Percentiles rank a stretch among this genome's conserved stretches.
Evolutionary conservation across 163 green algal species (phyloP).

Genomic region (Chlorella variabilis): DNA sequence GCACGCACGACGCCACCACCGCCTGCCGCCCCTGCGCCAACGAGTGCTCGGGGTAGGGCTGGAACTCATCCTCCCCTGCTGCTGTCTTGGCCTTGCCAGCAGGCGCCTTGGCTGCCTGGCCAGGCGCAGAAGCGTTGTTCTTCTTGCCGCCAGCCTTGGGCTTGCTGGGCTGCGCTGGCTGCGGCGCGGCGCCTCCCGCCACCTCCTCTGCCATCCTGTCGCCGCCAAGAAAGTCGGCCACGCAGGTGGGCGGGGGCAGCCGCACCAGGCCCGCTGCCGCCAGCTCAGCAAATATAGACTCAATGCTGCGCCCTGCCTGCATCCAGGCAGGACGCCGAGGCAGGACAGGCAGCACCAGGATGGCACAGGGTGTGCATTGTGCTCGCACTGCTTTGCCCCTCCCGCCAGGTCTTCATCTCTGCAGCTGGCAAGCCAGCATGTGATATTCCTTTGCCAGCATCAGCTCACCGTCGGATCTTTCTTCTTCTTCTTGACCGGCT

Average conservation of each 20-base stretch:
- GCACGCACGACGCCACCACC: constrained; percentile 81
- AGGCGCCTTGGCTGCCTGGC: not conserved
- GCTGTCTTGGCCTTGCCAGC: not conserved
- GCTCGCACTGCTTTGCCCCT: too few species aligned
- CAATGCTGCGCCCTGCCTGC: constrained; percentile 82
- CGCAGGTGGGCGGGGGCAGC: constrained; percentile 47
- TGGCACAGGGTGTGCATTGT: not conserved
- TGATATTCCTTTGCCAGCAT: too few species aligned
- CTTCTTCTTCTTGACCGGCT: constrained; percentile 50
- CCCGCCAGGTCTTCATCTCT: too few species aligned
- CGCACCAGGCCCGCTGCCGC: constrained; percentile 79
- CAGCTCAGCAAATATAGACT: constrained; percentile 91
- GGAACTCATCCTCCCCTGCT: not conserved
- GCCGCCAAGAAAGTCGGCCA: constrained; percentile 81
- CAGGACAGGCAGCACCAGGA: not conserved
- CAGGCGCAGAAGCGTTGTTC: not conserved
- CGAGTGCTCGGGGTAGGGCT: constrained; percentile 51
- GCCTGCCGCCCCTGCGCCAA: constrained; percentile 78
- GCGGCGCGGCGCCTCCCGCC: constrained; percentile 56
- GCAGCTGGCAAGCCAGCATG: too few species aligned
- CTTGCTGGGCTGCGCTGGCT: not conserved
- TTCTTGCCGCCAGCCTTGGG: constrained; percentile 24
- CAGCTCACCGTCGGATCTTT: constrained; percentile 59
- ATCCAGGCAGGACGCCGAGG: not conserved
- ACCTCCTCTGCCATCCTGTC: constrained; percentile 34